These are phyloP conservation scores for Penicillium tannophilum DNA, from an alignment of 495 filamentous ascomycete species.

Conservation along the genomic window DNA sequence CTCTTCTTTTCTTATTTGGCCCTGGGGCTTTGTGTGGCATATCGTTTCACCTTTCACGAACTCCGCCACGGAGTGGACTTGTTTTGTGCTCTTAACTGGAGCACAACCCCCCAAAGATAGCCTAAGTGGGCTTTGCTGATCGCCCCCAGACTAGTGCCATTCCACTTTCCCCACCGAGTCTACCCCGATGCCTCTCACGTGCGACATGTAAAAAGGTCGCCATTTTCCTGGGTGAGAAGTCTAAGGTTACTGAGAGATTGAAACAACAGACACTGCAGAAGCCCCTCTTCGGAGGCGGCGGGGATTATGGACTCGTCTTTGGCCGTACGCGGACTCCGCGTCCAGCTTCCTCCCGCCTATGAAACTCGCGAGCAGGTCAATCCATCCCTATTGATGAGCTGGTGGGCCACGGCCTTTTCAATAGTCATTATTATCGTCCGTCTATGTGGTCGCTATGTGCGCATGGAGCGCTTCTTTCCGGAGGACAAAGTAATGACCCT, in stretches of 20 bases:
- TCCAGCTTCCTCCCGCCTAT: constrained; percentile 56
- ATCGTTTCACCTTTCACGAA: not conserved
- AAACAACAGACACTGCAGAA: not conserved
- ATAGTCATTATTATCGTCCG: constrained; percentile 78
- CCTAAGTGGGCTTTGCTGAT: constrained; percentile 3
- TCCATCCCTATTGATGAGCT: constrained; percentile 83
- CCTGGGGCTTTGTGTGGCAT: not conserved
- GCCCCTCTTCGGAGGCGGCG: constrained; percentile 38
- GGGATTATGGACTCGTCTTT: constrained; percentile 22
- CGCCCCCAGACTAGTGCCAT: constrained; percentile 8
- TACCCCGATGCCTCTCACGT: constrained; percentile 18
- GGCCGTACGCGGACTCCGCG: constrained; percentile 26
- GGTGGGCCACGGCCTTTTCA: constrained; percentile 90
- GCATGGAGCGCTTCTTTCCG: constrained; percentile 76
- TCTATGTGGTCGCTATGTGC: constrained; percentile 73
- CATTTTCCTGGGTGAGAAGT: not conserved
- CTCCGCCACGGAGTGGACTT: no score
- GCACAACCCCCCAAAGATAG: constrained; percentile 4
- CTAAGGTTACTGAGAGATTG: not conserved
- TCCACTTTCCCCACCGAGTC: constrained; percentile 7
- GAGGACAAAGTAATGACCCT: constrained; percentile 87
- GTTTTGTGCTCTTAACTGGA: constrained; percentile 4
- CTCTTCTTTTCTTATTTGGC: not conserved
- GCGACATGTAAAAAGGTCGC: constrained; percentile 29
- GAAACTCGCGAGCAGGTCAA: constrained; percentile 60